phyloP scores from a whole-genome alignment of 2,329 filamentous ascomycete species.

The Graphilbum fragrans region DNA sequence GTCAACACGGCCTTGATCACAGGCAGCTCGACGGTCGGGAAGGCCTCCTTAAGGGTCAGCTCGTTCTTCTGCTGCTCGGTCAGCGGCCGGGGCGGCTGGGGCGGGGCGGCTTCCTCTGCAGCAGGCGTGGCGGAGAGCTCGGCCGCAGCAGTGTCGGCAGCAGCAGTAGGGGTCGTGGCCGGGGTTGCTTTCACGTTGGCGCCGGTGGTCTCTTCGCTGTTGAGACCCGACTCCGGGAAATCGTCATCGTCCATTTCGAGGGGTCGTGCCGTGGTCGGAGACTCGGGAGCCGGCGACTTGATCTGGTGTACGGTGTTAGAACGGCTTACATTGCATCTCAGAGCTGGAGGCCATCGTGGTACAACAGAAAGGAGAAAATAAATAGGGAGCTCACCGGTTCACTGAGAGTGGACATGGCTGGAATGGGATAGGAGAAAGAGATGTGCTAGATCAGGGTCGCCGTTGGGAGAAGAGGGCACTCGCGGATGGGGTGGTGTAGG shows the following conservation, averaged over 20 bases:
- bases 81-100: slow-evolving; percentile 76
- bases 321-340: too few relatives aligned
- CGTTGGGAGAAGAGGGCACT: too few relatives aligned
- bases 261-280: slow-evolving; percentile 51
- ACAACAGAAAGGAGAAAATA: neutral
- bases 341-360: neutral
- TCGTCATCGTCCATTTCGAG: slow-evolving; percentile 62
- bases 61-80: slow-evolving; percentile 77
- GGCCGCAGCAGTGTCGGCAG: slow-evolving; percentile 10
- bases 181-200: slow-evolving; percentile 12
- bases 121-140: slow-evolving; percentile 23
- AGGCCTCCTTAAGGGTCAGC: slow-evolving; percentile 83
- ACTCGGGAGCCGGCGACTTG: slow-evolving; percentile 41
- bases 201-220: slow-evolving; percentile 23
- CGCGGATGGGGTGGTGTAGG: too few relatives aligned
- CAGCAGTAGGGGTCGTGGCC: slow-evolving; percentile 12
- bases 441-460: too few relatives aligned
- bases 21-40: slow-evolving; percentile 66
- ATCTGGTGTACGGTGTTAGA: slow-evolving; percentile 19
- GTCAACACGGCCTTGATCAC: slow-evolving; percentile 81
- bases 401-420: neutral
- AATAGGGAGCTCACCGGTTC: neutral
- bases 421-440: too few relatives aligned
- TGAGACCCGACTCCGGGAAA: slow-evolving; percentile 45
- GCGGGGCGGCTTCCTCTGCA: slow-evolving; percentile 39